Percentiles rank a stretch among this genome's conserved stretches.
Evolutionary conservation across 169 alveolate genomes (phyloP).

Genomic region (Eimeria maxima): DNA sequence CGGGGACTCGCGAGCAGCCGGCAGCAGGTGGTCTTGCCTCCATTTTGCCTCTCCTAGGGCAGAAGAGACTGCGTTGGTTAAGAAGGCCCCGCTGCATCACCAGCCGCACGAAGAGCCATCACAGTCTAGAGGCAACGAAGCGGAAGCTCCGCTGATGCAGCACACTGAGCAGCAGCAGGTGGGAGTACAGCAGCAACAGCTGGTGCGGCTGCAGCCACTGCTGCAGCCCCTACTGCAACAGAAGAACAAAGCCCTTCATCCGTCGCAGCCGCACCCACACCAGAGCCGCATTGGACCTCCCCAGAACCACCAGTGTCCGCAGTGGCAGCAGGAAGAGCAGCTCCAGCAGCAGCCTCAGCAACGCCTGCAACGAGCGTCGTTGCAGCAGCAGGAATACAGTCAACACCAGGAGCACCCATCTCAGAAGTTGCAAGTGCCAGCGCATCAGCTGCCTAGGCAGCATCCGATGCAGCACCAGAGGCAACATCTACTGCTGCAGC

Average conservation of each 20-base stretch:
- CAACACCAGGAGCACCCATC: background rate
- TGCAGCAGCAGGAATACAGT: background rate
- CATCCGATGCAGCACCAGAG: background rate
- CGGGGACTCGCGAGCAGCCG: background rate
- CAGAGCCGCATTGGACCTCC: background rate
- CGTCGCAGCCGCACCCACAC: background rate
- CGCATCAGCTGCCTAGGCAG: background rate
- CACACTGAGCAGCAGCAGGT: background rate
- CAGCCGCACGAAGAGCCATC: background rate
- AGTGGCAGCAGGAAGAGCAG: background rate
- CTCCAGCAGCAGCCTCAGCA: slow-evolving; percentile 15
- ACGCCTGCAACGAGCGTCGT: background rate
- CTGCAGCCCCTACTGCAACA: background rate
- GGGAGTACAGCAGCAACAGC: slow-evolving; percentile 5
- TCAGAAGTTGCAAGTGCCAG: background rate
- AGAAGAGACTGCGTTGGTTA: background rate
- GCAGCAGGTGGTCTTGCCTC: background rate
- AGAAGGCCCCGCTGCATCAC: background rate
- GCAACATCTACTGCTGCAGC: background rate
- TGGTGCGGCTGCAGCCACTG: background rate
- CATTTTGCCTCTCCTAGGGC: background rate
- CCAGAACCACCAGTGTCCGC: background rate
- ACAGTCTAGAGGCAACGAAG: background rate
- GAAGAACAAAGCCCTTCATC: background rate
- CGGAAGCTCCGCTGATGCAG: background rate